Base-by-base conservation (phyloP, 208 protist species). In the Zelonia costaricensis region DNA sequence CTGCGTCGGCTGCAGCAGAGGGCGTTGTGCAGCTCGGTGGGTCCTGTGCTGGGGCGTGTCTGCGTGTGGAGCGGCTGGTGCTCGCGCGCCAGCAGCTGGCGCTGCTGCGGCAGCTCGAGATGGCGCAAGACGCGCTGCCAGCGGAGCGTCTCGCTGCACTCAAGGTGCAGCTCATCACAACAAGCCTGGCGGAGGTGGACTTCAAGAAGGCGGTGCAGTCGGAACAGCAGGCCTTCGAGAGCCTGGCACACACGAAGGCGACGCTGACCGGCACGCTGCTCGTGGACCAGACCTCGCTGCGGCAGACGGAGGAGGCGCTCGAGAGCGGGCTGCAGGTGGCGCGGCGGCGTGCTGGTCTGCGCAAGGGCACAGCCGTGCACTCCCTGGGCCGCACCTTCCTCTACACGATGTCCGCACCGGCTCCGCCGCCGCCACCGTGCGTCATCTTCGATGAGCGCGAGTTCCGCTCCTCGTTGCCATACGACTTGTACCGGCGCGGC, bases 401-500 rank as follows among this genome's bases (percentile, higher is more conserved):
- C 2, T 25, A 40, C 47, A 31, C 8, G 27, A 28, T 18, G n/a
- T 22, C 20, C 42, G 16, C 8, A 31, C 22, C 48, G 40, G 4
- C n/a, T 33, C 6, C 40, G 20, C n/a, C 13, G 20, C 16, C 47
- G 18, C 49, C 39, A 57, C 83, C 84, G 20, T 60, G 88, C 43
- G 51, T 95, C 38, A 66, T 95, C 33, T 91, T 95, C 66, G 89
- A 95, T 54, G 86, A 95, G 51, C 84, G 89, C 1, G 86, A 95
- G 64, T 91, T 95, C 55, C 83, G 89, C 23, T 91, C 81, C 5
- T 71, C 74, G 40, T 57, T 95, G 30, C 89, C 89, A 25, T 92
- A 92, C 70, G 46, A 71, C 28, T 47, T 95, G 7, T 95, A 84
- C 68, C 52, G 62, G 20, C 74, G 75, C 4, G 86, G 86, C 30